Conservation (phyloP, 2,329 filamentous ascomycete genomes). For the Aspergillus carbonarius region DNA sequence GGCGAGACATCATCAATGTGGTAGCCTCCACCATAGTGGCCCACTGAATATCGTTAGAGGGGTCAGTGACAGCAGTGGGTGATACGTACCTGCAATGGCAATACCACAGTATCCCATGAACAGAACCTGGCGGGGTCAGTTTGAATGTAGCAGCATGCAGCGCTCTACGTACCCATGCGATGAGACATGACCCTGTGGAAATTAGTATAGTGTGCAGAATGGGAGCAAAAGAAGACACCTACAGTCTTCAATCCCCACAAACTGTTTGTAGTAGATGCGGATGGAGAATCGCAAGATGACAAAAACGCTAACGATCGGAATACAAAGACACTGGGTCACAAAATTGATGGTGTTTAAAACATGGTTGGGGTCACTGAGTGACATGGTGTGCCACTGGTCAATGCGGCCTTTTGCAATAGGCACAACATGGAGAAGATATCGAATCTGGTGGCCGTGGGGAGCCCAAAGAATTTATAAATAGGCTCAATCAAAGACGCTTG, state of each 20-base stretch:
- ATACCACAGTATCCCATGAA: conserved; percentile 38
- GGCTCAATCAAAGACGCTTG: not conserved
- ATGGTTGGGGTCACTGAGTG: conserved; percentile 25
- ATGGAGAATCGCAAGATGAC: conserved; percentile 32
- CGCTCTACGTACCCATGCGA: conserved; percentile 22
- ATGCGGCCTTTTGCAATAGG: not conserved
- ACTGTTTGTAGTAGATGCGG: conserved; percentile 33
- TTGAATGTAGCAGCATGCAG: not conserved
- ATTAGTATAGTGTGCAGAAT: not conserved
- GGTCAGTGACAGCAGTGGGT: not conserved
- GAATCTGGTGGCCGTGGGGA: not conserved
- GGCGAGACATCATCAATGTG: conserved; percentile 27
- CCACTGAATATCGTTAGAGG: conserved; percentile 20
- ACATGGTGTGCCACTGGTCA: conserved; percentile 14
- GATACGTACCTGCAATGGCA: conserved; percentile 26
- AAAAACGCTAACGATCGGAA: conserved; percentile 34
- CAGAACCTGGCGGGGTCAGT: conserved; percentile 17
- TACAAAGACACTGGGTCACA: conserved; percentile 38
- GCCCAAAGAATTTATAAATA: not conserved
- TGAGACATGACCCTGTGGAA: conserved; percentile 11
- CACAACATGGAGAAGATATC: not conserved
- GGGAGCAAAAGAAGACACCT: conserved; percentile 8
- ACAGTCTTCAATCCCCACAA: conserved; percentile 36
- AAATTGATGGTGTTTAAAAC: conserved; percentile 33
- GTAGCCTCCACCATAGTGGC: conserved; percentile 38